A percentile compares a stretch with the other conserved stretches of the same genome.
phyloP scores from a whole-genome alignment of 495 filamentous ascomycete species.

The Parachaetomium inaequale region DNA sequence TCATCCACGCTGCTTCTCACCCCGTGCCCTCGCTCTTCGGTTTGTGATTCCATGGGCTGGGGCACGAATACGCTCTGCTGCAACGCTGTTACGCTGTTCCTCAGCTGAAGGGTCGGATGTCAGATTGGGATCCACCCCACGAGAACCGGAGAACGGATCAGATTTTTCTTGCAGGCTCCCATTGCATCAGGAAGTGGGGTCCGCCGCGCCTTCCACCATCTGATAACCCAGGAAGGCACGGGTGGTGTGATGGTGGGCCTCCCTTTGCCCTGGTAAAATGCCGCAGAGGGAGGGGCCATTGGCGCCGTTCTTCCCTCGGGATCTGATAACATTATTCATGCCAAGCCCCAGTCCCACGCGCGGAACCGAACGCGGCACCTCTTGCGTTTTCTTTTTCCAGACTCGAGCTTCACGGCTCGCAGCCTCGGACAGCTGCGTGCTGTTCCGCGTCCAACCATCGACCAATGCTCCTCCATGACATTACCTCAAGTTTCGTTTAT shows the following conservation, averaged over 20 bases:
- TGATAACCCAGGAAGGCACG: conserved; percentile 28
- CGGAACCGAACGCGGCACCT: background rate
- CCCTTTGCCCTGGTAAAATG: conserved; percentile 25
- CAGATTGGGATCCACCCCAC: background rate
- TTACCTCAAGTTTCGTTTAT: too few species aligned
- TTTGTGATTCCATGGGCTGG: too few species aligned
- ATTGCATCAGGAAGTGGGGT: conserved; percentile 4
- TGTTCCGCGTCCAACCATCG: too few species aligned
- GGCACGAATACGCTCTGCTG: background rate
- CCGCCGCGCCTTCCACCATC: conserved; percentile 26
- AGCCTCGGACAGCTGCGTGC: too few species aligned
- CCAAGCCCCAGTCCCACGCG: conserved; percentile 18
- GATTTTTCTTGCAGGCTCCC: conserved; percentile 16
- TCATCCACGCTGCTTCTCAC: too few species aligned
- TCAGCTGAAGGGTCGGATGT: background rate
- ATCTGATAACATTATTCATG: conserved; percentile 47
- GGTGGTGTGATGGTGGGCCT: conserved; percentile 17
- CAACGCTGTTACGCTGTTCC: background rate
- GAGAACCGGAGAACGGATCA: background rate
- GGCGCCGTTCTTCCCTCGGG: conserved; percentile 15
- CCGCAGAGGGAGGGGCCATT: conserved; percentile 20
- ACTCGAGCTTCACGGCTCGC: too few species aligned
- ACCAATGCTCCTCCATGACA: too few species aligned
- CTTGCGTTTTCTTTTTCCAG: background rate
- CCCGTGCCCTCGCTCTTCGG: too few species aligned